Conservation (phyloP, 2,329 filamentous ascomycete genomes). For the Hymenoscyphus repandus region DNA sequence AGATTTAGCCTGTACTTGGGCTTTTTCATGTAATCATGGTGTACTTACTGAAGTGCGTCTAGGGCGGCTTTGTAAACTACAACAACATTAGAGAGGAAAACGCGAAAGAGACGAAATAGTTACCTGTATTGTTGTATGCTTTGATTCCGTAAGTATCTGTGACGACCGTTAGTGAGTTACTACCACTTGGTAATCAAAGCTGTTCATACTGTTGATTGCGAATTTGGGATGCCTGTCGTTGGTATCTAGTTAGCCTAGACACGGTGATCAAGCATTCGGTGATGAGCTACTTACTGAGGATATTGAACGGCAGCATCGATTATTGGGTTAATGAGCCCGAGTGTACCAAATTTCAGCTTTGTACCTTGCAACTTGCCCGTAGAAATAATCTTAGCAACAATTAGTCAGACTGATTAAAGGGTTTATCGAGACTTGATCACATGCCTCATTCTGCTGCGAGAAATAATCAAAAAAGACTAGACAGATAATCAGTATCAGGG, state of each 20-base stretch:
- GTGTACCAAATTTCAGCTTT: slow-evolving; percentile 51
- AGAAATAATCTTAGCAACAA: slow-evolving; percentile 35
- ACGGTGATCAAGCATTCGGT: not conserved
- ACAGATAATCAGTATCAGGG: not conserved
- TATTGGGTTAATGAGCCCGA: slow-evolving; percentile 66
- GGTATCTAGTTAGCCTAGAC: too few species aligned
- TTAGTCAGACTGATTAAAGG: not conserved
- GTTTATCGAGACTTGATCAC: not conserved
- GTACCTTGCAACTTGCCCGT: slow-evolving; percentile 46
- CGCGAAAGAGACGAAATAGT: not conserved
- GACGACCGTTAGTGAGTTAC: not conserved
- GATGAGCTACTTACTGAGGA: slow-evolving; percentile 13
- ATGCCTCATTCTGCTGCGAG: slow-evolving; percentile 51
- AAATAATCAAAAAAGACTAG: slow-evolving; percentile 48
- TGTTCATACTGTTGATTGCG: slow-evolving; percentile 39
- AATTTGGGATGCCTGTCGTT: slow-evolving; percentile 26
- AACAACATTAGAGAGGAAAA: not conserved
- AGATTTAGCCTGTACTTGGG: not conserved
- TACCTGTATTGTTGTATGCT: slow-evolving; percentile 23
- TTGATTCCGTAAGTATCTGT: slow-evolving; percentile 37
- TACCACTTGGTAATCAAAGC: not conserved
- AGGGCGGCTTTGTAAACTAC: slow-evolving; percentile 49
- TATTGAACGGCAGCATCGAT: slow-evolving; percentile 57
- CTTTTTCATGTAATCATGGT: not conserved
- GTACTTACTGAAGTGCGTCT: slow-evolving; percentile 35